Evolutionary conservation across 2,329 filamentous ascomycete genomes (phyloP).

Genomic region (Hymenoscyphus scutula): DNA sequence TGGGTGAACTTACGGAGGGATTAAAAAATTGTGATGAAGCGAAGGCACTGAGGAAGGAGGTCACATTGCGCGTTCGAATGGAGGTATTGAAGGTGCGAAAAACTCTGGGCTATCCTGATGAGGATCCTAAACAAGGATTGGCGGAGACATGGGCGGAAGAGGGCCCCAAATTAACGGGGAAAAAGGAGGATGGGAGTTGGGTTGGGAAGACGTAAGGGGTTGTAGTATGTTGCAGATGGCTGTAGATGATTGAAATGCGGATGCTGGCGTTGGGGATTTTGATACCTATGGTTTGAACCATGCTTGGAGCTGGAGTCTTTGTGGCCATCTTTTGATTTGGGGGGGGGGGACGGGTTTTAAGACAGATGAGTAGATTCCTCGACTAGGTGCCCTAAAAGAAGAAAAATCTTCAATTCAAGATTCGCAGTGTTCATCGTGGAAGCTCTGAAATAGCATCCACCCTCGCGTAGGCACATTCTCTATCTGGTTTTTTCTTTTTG

Average conservation of each 20-base stretch:
- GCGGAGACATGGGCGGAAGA: conserved; percentile 75
- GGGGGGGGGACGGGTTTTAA: neutral
- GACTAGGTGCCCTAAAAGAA: neutral
- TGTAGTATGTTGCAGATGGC: too few relatives aligned
- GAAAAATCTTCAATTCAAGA: neutral
- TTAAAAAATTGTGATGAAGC: conserved; percentile 73
- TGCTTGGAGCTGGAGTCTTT: neutral
- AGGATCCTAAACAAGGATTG: conserved; percentile 72
- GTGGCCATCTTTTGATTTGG: neutral
- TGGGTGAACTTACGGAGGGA: conserved; percentile 62
- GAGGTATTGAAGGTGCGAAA: conserved; percentile 78
- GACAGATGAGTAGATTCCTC: neutral
- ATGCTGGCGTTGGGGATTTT: neutral
- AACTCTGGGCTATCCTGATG: conserved; percentile 67
- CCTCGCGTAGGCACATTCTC: too few relatives aligned
- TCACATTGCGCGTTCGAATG: conserved; percentile 72
- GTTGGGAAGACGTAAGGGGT: conserved; percentile 48
- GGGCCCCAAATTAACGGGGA: conserved; percentile 53
- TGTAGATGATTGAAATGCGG: neutral
- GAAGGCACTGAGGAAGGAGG: conserved; percentile 72
- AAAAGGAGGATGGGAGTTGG: conserved; percentile 59
- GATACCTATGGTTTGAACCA: neutral
- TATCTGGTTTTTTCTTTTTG: too few relatives aligned
- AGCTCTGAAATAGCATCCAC: too few relatives aligned
- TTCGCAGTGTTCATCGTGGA: neutral